phyloP scores from a whole-genome alignment of 1,284 basidiomycete species.

The Heterobasidion parviporum region DNA sequence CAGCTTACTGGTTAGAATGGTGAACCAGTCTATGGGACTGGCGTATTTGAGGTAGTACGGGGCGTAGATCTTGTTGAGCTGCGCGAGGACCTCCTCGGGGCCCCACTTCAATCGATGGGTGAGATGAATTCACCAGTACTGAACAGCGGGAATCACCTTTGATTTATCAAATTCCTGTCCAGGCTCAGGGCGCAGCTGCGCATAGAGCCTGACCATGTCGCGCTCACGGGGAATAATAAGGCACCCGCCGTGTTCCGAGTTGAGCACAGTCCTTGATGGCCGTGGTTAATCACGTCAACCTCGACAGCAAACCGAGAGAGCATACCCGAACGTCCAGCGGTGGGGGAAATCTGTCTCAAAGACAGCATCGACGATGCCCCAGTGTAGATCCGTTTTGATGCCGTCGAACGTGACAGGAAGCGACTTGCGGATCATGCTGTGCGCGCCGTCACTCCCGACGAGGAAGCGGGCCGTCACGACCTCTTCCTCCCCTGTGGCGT shows the following conservation, averaged over 20 bases:
- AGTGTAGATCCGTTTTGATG: neutral
- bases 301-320: neutral
- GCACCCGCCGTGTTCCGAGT: neutral
- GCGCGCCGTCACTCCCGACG: neutral
- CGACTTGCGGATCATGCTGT: neutral
- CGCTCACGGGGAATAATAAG: neutral
- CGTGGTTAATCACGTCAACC: neutral
- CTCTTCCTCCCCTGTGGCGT: neutral
- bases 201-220: neutral
- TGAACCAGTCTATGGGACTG: neutral
- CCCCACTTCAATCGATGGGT: neutral
- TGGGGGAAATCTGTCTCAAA: neutral
- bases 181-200: neutral
- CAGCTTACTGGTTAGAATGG: neutral
- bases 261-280: neutral
- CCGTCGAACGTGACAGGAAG: neutral
- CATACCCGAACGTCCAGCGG: neutral
- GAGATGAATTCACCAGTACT: neutral
- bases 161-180: neutral
- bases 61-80: neutral
- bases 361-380: neutral
- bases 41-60: neutral
- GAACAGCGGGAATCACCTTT: neutral
- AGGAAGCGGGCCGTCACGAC: neutral
- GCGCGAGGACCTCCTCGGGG: neutral